Evolutionary conservation across 305 asterid genomes (phyloP).

Genomic region (Rubia tinctorum): DNA sequence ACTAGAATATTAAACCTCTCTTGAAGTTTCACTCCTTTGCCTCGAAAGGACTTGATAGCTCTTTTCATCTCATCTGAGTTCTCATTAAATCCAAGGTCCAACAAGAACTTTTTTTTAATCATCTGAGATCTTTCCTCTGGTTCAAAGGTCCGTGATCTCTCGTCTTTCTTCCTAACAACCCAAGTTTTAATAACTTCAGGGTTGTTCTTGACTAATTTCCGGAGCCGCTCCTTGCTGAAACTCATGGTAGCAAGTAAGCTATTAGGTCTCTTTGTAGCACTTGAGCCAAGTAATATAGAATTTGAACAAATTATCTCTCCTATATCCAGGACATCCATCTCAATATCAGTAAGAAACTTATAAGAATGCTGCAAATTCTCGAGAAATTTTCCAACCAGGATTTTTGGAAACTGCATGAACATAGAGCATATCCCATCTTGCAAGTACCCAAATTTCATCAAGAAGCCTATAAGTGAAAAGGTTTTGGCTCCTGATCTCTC

Average conservation of each 20-base stretch:
- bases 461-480: constrained; percentile 41
- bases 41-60: constrained; percentile 53
- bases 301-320: constrained; percentile 37
- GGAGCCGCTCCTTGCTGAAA: constrained; percentile 40
- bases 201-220: constrained; percentile 51
- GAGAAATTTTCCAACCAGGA: constrained; percentile 39
- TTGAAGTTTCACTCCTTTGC: constrained; percentile 65
- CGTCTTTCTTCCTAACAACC: constrained; percentile 44
- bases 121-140: constrained; percentile 25
- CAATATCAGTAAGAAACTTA: constrained; percentile 43
- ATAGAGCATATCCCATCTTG: constrained; percentile 26
- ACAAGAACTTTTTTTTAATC: constrained; percentile 56
- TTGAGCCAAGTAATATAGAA: constrained; percentile 50
- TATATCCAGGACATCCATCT: constrained; percentile 51
- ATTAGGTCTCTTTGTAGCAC: constrained; percentile 44
- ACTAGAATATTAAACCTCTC: constrained; percentile 73
- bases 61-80: constrained; percentile 52
- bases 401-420: constrained; percentile 48
- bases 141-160: constrained; percentile 22
- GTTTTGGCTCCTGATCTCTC: constrained; percentile 49
- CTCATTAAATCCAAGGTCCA: constrained; percentile 61
- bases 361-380: constrained; percentile 38
- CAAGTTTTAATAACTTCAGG: constrained; percentile 52
- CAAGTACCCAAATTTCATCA: constrained; percentile 59
- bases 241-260: constrained; percentile 32